Conservation (phyloP, 139 green algal species). For the Chlorella sp. region DNA sequence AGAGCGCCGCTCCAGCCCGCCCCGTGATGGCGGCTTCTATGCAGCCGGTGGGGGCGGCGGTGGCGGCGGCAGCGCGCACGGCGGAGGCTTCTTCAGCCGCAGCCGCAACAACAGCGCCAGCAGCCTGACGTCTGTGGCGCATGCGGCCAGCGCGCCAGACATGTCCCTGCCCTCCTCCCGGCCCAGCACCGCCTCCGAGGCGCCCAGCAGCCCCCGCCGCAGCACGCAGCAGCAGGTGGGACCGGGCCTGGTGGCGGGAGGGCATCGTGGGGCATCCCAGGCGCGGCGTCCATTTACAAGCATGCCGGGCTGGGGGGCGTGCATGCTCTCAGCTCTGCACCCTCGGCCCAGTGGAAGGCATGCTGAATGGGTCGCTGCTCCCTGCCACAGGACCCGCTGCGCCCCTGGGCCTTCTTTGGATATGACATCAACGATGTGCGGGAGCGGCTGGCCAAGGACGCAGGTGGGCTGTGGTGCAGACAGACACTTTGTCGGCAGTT, state of each 20-base stretch:
- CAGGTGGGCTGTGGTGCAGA: neutral
- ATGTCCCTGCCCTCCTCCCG: neutral
- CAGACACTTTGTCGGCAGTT: neutral
- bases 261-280: too few species aligned
- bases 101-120: conserved; percentile 44
- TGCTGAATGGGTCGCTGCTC: neutral
- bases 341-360: too few species aligned
- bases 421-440: conserved; percentile 45
- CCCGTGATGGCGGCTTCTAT: neutral
- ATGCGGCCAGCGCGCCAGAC: conserved; percentile 1
- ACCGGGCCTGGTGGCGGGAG: neutral
- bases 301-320: too few species aligned
- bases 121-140: conserved; percentile 5
- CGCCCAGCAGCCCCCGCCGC: neutral
- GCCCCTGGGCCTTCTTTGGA: conserved; percentile 40
- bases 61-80: conserved; percentile 7
- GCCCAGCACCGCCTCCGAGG: neutral
- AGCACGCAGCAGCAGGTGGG: too few species aligned
- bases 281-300: too few species aligned
- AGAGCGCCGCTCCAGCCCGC: conserved; percentile 22
- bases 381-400: conserved; percentile 8
- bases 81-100: conserved; percentile 44
- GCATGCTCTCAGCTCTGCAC: too few species aligned
- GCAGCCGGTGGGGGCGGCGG: neutral
- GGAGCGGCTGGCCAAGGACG: conserved; percentile 45